Base-by-base conservation (phyloP, 345 rosid genomes). In the Ceriops tagal region DNA sequence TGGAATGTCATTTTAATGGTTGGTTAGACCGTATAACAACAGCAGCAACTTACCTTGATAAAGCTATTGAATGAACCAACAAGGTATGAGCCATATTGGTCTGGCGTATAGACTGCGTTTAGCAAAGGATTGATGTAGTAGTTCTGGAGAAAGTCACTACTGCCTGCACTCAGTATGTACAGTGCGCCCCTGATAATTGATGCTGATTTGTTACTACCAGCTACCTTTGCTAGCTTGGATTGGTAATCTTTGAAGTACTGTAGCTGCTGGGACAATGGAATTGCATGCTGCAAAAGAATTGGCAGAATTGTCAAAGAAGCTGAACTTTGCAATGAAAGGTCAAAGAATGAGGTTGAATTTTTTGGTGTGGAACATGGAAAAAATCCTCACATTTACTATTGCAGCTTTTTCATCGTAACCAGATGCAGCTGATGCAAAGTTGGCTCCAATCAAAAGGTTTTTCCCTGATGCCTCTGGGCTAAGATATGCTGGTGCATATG, bases 371-470 rank as follows among this genome's bases (percentile, higher is more conserved):
- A 53, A 27, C 26, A 5, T 46, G 3, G 53, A 37, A 64, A 22
- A 51, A 28, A 37, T 21, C 4, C 73, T 77, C 55, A 92, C 93
- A 61, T 80, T 92, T 52, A 85, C 1, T 21, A n/a, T 5, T 20
- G 99, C 89, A 35, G 96, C 88, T 69, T 71, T 81, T 19, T 92
- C 96, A 70, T 95, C 96, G 51, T 83, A 95, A 49, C 99, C 99
- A 72, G 96, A 83, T 56, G 83, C 99, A 68, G 99, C 97, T 1
- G 97, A 90, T 70, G 97, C 99, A 69, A 92, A 95, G 80, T 90
- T 95, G 61, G 91, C 86, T 75, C 96, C 99, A 61, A 89, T 87
- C n/a, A 95, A 88, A 67, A 95, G 99, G 69, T 85, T 95, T 60
- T 82, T 86, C 2, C 99, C 96, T 3, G 96, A 85, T 71, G 97